Percentiles rank a stretch among this genome's conserved stretches.
These are phyloP conservation scores for Fusarium redolens DNA, from an alignment of 2,329 filamentous ascomycete species.

Conservation along the genomic window DNA sequence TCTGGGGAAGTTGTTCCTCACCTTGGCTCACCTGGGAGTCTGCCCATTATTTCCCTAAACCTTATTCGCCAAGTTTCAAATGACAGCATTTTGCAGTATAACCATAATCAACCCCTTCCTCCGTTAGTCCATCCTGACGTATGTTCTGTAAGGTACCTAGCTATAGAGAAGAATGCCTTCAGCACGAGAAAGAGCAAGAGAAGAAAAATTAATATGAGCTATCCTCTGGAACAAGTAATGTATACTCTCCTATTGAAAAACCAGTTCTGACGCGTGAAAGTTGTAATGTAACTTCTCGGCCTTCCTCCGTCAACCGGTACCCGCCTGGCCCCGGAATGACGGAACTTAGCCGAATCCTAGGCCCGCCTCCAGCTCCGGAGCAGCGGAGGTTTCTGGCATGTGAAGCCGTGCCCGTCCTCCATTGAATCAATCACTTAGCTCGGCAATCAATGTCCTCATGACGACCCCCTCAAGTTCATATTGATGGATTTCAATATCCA, in stretches of 20 bases:
- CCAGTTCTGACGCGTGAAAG: neutral
- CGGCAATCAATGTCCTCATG: slow-evolving; percentile 20
- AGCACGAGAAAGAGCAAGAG: neutral
- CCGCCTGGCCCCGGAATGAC: slow-evolving; percentile 31
- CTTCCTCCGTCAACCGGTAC: slow-evolving; percentile 39
- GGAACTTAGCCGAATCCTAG: slow-evolving; percentile 44
- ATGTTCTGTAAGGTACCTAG: neutral
- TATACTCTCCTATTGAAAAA: neutral
- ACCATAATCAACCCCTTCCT: neutral
- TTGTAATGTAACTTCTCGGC: slow-evolving; percentile 28
- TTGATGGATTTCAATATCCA: slow-evolving; percentile 21
- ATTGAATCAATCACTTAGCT: neutral
- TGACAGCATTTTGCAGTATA: neutral
- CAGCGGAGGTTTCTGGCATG: slow-evolving; percentile 49
- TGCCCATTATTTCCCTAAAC: neutral
- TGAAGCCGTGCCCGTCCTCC: slow-evolving; percentile 36
- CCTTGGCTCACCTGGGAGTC: slow-evolving; percentile 18
- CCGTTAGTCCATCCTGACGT: neutral
- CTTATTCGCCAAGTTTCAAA: slow-evolving; percentile 1
- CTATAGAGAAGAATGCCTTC: neutral
- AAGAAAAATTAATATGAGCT: neutral
- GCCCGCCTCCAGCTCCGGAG: slow-evolving; percentile 38
- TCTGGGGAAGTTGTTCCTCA: slow-evolving; percentile 25
- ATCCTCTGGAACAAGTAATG: neutral
- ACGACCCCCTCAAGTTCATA: neutral